These are phyloP conservation scores for Populus alba DNA, from an alignment of 345 rosid genomes.

Conservation along the genomic window DNA sequence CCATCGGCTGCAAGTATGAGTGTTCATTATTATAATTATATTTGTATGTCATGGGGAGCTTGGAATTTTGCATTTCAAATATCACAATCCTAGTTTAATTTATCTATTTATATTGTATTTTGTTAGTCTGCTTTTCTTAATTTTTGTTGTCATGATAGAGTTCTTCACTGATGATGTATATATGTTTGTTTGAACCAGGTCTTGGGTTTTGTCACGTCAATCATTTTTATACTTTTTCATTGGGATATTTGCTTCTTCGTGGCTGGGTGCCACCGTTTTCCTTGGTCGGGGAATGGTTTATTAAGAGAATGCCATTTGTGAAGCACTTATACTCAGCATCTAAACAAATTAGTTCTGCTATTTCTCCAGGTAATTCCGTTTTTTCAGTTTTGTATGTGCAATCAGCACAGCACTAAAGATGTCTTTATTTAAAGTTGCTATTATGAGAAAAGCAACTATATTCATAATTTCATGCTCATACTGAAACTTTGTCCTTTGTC, in stretches of 20 bases:
- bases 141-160: neutral
- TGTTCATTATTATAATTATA: no score
- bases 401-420: neutral
- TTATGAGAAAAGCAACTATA: no score
- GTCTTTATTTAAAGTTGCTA: no score
- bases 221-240: slow-evolving; percentile 66
- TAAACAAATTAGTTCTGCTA: slow-evolving; percentile 77
- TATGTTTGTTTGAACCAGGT: slow-evolving; percentile 45
- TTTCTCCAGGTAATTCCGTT: slow-evolving; percentile 68
- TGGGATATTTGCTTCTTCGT: slow-evolving; percentile 82
- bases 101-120: neutral
- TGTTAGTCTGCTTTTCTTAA: neutral
- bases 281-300: slow-evolving; percentile 79
- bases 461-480: no score
- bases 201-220: slow-evolving; percentile 79
- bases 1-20: no score
- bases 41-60: no score
- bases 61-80: no score
- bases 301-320: slow-evolving; percentile 75
- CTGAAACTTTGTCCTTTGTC: neutral
- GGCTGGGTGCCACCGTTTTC: slow-evolving; percentile 81
- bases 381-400: neutral
- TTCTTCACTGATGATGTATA: neutral
- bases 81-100: no score
- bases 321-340: slow-evolving; percentile 79